Evolutionary conservation across 2,329 filamentous ascomycete genomes (phyloP).

Genomic region (Setomelanomma holmii): DNA sequence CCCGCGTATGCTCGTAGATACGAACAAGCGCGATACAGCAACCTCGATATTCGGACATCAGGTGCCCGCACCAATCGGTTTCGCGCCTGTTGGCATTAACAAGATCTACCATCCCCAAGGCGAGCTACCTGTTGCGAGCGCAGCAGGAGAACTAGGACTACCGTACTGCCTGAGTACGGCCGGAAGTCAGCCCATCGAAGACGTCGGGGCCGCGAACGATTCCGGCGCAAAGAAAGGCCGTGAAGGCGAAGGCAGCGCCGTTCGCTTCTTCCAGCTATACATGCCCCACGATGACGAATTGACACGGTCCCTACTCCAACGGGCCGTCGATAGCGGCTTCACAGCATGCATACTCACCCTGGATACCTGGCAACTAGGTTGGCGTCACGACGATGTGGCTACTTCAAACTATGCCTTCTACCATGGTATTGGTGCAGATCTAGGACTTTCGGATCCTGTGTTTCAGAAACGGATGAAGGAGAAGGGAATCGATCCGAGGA

Average conservation of each 20-base stretch:
- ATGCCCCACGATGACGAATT: constrained; percentile 69
- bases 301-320: constrained; percentile 62
- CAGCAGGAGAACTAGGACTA: constrained; percentile 65
- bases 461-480: constrained; percentile 63
- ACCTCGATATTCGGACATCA: constrained; percentile 67
- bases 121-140: constrained; percentile 66
- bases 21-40: constrained; percentile 62
- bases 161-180: constrained; percentile 68
- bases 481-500: constrained; percentile 61
- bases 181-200: constrained; percentile 63
- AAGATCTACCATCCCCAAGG: constrained; percentile 67
- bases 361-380: constrained; percentile 70
- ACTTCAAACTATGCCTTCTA: constrained; percentile 69
- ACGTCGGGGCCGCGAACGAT: constrained; percentile 64
- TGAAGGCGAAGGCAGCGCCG: constrained; percentile 18
- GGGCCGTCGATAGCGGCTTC: constrained; percentile 63
- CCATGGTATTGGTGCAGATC: constrained; percentile 64
- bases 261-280: constrained; percentile 70
- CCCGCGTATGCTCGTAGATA: constrained; percentile 67
- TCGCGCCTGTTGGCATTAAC: constrained; percentile 71
- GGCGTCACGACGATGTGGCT: constrained; percentile 65
- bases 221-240: constrained; percentile 21
- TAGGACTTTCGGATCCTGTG: constrained; percentile 66
- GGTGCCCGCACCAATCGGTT: constrained; percentile 67
- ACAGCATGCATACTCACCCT: constrained; percentile 66